Evolutionary conservation across 2,329 filamentous ascomycete species (phyloP).

Genomic region (Daldinia sp.): DNA sequence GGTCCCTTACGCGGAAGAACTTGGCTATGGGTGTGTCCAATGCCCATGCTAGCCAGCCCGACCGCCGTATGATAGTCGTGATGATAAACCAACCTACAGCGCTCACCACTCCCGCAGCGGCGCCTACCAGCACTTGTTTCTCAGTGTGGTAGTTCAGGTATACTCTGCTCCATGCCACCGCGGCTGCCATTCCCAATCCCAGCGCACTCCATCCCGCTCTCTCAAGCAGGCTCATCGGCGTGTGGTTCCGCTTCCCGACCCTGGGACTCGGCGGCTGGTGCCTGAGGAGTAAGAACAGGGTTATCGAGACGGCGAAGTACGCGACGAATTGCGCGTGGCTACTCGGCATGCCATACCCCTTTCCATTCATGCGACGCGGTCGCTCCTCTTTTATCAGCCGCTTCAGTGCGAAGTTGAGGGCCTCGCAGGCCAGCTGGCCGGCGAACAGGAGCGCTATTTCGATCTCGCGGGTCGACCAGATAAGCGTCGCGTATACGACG

Average conservation of each 20-base stretch:
- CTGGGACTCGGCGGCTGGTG: constrained; percentile 69
- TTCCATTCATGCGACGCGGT: constrained; percentile 84
- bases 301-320: constrained; percentile 88
- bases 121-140: constrained; percentile 87
- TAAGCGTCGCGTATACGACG: constrained; percentile 88
- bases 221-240: constrained; percentile 71
- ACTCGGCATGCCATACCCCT: constrained; percentile 96
- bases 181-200: constrained; percentile 70
- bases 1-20: constrained; percentile 80
- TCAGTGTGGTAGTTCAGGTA: constrained; percentile 95
- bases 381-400: constrained; percentile 92
- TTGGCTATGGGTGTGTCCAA: constrained; percentile 74
- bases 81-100: constrained; percentile 83
- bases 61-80: constrained; percentile 74
- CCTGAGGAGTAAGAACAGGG: constrained; percentile 85
- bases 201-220: constrained; percentile 67
- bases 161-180: constrained; percentile 84
- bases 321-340: constrained; percentile 96
- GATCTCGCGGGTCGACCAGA: constrained; percentile 90
- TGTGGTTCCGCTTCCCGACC: constrained; percentile 56
- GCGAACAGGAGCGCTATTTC: constrained; percentile 91
- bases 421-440: constrained; percentile 93
- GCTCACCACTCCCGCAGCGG: constrained; percentile 75
- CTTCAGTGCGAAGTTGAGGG: constrained; percentile 89
- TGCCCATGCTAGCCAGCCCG: constrained; percentile 78